Conservation (phyloP, 1,284 basidiomycete species). For the Meira miltonrushii region DNA sequence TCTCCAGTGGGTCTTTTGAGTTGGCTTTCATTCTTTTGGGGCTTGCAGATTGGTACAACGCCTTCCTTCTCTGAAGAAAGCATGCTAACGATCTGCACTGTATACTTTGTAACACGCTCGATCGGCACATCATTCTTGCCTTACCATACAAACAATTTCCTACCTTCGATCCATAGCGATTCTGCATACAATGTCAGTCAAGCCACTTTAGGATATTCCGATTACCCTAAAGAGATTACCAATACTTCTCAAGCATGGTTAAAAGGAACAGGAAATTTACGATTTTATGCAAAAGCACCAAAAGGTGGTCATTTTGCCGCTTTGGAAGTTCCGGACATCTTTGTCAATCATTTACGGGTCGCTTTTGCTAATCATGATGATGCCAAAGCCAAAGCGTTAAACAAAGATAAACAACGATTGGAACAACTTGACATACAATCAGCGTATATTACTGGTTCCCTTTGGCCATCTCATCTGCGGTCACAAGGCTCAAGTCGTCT, state of each 20-base stretch:
- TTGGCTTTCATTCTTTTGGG: slow-evolving; percentile 31
- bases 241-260: background rate
- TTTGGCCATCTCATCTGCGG: too few relatives aligned
- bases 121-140: slow-evolving; percentile 39
- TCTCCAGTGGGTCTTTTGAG: slow-evolving; percentile 34
- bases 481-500: too few relatives aligned
- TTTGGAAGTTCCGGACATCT: slow-evolving; percentile 30
- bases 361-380: slow-evolving; percentile 27
- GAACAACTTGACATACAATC: too few relatives aligned
- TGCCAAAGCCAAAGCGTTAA: slow-evolving; percentile 7
- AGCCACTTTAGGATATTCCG: background rate
- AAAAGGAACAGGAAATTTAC: background rate
- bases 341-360: slow-evolving; percentile 31
- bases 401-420: too few relatives aligned
- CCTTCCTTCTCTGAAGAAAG: background rate
- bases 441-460: too few relatives aligned
- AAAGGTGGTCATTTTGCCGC: slow-evolving; percentile 41
- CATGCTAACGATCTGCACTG: slow-evolving; percentile 1
- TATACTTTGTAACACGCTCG: slow-evolving; percentile 17
- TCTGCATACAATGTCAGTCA: slow-evolving; percentile 31
- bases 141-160: slow-evolving; percentile 29
- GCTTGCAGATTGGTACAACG: background rate
- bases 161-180: slow-evolving; percentile 32
- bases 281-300: background rate
- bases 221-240: background rate